Evolutionary conservation across 2,329 filamentous ascomycete genomes (phyloP).

Genomic region (Alternaria sp.): DNA sequence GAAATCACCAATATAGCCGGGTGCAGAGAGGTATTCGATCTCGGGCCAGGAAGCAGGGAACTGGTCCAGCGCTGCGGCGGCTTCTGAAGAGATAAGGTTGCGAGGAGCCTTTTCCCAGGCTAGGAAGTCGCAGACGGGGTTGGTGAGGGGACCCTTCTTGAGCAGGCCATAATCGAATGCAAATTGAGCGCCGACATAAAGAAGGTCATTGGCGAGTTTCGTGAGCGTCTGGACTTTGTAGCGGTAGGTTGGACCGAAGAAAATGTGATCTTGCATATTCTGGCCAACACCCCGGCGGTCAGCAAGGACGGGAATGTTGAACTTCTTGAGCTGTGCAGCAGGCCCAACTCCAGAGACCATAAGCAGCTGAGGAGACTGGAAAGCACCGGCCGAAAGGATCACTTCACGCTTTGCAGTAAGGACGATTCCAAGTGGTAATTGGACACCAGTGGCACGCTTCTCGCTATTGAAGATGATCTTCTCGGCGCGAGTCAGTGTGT

Average conservation of each 20-base stretch:
- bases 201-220: conserved; percentile 23
- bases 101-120: conserved; percentile 34
- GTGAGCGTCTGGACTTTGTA: conserved; percentile 24
- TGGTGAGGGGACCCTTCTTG: conserved; percentile 25
- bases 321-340: conserved; percentile 15
- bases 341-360: conserved; percentile 50
- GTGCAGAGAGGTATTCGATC: conserved; percentile 28
- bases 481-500: conserved; percentile 40
- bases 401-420: conserved; percentile 50
- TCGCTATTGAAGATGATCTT: conserved; percentile 44
- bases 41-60: conserved; percentile 36
- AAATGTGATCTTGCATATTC: conserved; percentile 28
- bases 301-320: conserved; percentile 27
- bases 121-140: conserved; percentile 27
- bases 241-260: conserved; percentile 30
- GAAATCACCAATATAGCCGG: conserved; percentile 25
- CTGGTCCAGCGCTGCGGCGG: conserved; percentile 7
- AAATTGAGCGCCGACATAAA: conserved; percentile 19
- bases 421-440: conserved; percentile 14
- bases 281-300: conserved; percentile 37
- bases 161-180: conserved; percentile 9
- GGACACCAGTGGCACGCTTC: conserved; percentile 32
- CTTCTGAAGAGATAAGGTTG: conserved; percentile 14
- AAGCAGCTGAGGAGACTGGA: conserved; percentile 51
- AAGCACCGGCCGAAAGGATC: conserved; percentile 54